Evolutionary conservation across 345 rosid species (phyloP), one percentile per base, ranked within the genome.

Genomic region (Acer saccharum): DNA sequence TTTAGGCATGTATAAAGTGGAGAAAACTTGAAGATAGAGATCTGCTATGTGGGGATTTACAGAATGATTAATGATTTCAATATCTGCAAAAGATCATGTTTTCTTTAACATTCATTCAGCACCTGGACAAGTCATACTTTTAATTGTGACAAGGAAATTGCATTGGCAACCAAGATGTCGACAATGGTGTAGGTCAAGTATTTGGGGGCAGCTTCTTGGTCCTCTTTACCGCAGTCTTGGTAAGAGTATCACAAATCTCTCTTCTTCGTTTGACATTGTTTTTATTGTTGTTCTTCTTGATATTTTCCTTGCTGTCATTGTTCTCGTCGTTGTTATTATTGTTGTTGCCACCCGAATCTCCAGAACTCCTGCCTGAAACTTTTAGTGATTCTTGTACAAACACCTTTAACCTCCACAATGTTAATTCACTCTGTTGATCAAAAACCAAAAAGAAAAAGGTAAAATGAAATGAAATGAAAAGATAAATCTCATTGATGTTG

Each of bases 361-460:
- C 84, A 63, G 83, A 74, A 77, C 76, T 74, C 74, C 81, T 86
- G 69, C 83, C 80, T 48, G 86, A 85, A 74, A 60, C 86, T 89
- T 85, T 87, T 61, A 89, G 58, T 39, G 89, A 86, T 73, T 87
- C 92, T 86, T 88, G 89, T 78, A 90, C 93, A 62, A 90, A 92
- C 82, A 88, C 85, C 84, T 87, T 92, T 65, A 92, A 79, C 79
- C 95, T 89, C 97, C 97, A 92, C 79, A 88, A 74, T 7, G 93
- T 89, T 52, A 81, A 76, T 74, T 89, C 93, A 41, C 81, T 90
- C 97, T 90, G 89, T 48, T 9, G 60, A 69, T 46, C 25, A 39
- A 20, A 48, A 9, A 58, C 63, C 55, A 12, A 58, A 57, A n/a
- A 17, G 9, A 20, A 62, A 44, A 6, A 27, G 16, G 5, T n/a